A percentile compares a stretch with the other conserved stretches of the same genome.
phyloP scores from a whole-genome alignment of 495 filamentous ascomycete species.

The Penicillium maclennaniae region DNA sequence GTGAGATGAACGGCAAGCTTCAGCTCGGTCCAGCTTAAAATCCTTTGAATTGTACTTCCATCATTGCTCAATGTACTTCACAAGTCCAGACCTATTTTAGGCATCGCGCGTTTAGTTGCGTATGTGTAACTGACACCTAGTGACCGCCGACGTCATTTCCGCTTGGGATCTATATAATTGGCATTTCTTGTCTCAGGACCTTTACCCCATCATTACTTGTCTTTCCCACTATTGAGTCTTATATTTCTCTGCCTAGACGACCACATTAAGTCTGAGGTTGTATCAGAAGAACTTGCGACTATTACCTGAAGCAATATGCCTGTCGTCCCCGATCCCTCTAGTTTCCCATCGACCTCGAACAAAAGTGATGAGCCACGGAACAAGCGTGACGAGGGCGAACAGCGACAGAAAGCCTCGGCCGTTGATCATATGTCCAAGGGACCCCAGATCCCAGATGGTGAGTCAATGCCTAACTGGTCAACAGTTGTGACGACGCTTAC shows the following conservation, averaged over 20 bases:
- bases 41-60: too few relatives aligned
- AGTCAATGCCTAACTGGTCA: slow-evolving; percentile 6
- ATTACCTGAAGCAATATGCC: slow-evolving; percentile 25
- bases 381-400: slow-evolving; percentile 18
- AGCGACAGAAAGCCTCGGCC: slow-evolving; percentile 30
- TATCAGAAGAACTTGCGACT: not conserved
- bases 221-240: not conserved
- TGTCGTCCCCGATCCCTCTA: slow-evolving; percentile 31
- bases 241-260: not conserved
- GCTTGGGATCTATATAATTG: slow-evolving; percentile 13
- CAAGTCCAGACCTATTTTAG: not conserved
- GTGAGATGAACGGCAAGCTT: not conserved
- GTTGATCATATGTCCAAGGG: slow-evolving; percentile 42
- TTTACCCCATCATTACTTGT: not conserved
- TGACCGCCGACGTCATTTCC: slow-evolving; percentile 26
- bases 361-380: slow-evolving; percentile 23
- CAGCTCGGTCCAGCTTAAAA: not conserved
- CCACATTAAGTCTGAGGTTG: too few relatives aligned
- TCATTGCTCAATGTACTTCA: not conserved
- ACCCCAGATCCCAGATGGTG: slow-evolving; percentile 44
- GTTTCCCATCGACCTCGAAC: slow-evolving; percentile 20
- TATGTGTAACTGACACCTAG: not conserved
- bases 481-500: not conserved
- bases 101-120: not conserved
- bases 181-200: not conserved